Base-by-base conservation (phyloP, 2,329 filamentous ascomycete genomes). In the Venturia carpophila region DNA sequence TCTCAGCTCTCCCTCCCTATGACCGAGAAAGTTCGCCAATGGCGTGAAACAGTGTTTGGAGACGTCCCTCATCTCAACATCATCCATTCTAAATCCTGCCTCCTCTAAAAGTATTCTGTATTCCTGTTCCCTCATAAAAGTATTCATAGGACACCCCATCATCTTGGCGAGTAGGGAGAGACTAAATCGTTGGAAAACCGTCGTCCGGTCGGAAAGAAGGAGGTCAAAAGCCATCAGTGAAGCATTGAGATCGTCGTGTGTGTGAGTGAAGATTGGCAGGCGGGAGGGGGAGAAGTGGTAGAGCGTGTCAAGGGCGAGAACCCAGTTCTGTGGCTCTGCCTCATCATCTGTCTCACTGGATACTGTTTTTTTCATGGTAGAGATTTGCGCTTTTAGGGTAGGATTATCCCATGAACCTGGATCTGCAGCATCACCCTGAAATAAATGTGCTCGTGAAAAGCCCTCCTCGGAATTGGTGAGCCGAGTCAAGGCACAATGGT, bases 261-360 rank as follows among this genome's bases (percentile, higher is more conserved):
- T 76, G 55, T 80, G 74, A 9, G 72, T 65, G 17, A 85, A 76
- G 2, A 84, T 69, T 0, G 79, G 77, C 64, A 72, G 75, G 17
- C 83, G 74, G 0, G 82, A 84, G 0, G 83, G 83, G 0, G 74
- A 75, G 69, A 85, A 85, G 69, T 85, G 82, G 64, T 86, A 85
- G 5, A 84, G 70, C 2, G 82, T 82, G 69, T 85, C 83, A 0
- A 85, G 75, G 0, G 79, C 83, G 0, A 85, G 74, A 0, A 85
- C 73, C 82, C 82, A 84, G n/a, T 71, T 69, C 62, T 82, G 72
- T 0, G 39, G n/a, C 39, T 21, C 34, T 34, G 19, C 17, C 15
- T 24, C 43, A 15, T 70, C 6, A 68, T 56, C 3, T 67, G 55
- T 3, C 62, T 62, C 6, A 42, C 27, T 30, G 61, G 2, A 11